Conservation (phyloP, 1,284 basidiomycete species). For the Schizophyllum commune region DNA sequence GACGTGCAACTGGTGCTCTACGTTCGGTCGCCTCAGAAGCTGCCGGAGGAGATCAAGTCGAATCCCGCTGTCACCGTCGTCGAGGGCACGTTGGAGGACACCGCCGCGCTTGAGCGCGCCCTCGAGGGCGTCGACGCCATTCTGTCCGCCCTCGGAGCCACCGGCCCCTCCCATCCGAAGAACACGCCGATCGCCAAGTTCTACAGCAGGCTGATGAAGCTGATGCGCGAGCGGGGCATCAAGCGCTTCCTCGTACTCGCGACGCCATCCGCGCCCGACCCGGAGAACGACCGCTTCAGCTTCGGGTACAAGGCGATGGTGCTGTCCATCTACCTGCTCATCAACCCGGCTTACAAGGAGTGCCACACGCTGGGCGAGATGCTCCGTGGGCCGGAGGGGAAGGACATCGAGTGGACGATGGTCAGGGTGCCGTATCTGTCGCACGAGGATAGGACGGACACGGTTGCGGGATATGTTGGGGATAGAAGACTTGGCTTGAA, state of each 20-base stretch:
- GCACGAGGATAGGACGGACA: constrained; percentile 33
- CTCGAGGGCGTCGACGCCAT: constrained; percentile 52
- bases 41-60: constrained; percentile 40
- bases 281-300: constrained; percentile 44
- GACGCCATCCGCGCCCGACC: constrained; percentile 55
- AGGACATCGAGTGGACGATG: constrained; percentile 50
- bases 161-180: constrained; percentile 17
- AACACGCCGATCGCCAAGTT: constrained; percentile 53
- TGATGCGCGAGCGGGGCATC: constrained; percentile 44
- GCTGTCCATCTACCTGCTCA: constrained; percentile 24
- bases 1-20: constrained; percentile 47
- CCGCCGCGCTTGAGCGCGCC: constrained; percentile 38
- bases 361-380: constrained; percentile 43
- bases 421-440: constrained; percentile 55
- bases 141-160: constrained; percentile 59
- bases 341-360: constrained; percentile 33
- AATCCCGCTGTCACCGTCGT: constrained; percentile 40
- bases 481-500: constrained; percentile 32
- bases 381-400: constrained; percentile 37
- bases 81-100: constrained; percentile 48
- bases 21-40: constrained; percentile 52
- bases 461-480: constrained; percentile 56
- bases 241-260: constrained; percentile 57
- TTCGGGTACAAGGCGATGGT: constrained; percentile 38
- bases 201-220: constrained; percentile 43